Evolutionary conservation across 78 protist genomes (phyloP).

Genomic region (Dictyostelium brefeldianum): DNA sequence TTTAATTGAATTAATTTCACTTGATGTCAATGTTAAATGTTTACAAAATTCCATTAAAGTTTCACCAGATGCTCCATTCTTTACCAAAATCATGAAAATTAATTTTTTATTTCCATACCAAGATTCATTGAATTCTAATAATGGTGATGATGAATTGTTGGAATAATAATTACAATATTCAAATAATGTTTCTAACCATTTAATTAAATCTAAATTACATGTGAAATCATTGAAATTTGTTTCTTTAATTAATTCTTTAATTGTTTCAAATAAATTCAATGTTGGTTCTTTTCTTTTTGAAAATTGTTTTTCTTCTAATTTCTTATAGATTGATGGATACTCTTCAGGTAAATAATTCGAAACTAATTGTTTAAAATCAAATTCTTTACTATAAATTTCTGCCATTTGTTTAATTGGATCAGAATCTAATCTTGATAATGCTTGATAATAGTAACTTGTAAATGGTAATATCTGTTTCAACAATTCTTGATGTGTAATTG

Average conservation of each 20-base stretch:
- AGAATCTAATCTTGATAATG: neutral
- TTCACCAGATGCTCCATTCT: neutral
- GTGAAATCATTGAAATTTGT: neutral
- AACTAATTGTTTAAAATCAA: neutral
- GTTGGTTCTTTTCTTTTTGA: neutral
- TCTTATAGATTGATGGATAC: neutral
- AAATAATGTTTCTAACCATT: slow-evolving; percentile 2
- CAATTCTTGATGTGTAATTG: neutral
- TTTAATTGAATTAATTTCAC: neutral
- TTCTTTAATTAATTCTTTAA: neutral
- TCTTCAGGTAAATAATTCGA: slow-evolving; percentile 6
- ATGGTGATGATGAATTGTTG: neutral
- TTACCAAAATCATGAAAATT: neutral
- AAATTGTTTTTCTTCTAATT: neutral
- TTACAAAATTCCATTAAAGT: neutral
- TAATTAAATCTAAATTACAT: neutral
- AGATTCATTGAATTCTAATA: neutral
- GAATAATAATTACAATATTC: neutral
- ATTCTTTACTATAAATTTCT: neutral
- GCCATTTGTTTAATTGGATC: neutral
- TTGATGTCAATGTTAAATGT: neutral
- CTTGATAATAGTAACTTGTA: neutral
- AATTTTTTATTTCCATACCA: neutral
- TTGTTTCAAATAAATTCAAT: neutral
- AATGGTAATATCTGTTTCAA: slow-evolving; percentile 3